A percentile compares a stretch with the other conserved stretches of the same genome.
phyloP scores from a whole-genome alignment of 768 basidiomycete species.

The Rubroboletus pulcherrimus region DNA sequence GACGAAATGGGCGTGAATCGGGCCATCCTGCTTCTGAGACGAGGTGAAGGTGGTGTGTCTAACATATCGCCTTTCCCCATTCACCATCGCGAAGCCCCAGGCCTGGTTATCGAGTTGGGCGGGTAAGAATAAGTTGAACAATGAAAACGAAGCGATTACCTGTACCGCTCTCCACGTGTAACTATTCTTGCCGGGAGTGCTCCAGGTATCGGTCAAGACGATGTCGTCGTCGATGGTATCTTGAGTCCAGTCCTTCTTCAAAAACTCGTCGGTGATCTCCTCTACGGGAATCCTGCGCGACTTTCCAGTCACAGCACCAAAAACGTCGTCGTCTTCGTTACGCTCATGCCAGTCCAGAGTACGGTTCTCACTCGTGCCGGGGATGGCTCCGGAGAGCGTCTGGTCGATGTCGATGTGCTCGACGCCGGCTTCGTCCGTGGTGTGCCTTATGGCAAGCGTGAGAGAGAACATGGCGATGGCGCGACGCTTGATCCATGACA shows the following conservation, averaged over 20 bases:
- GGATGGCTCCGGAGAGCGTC: slow-evolving; percentile 57
- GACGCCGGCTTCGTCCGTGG: slow-evolving; percentile 51
- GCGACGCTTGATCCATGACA: slow-evolving; percentile 68
- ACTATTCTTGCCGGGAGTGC: slow-evolving; percentile 59
- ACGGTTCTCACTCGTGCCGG: slow-evolving; percentile 54
- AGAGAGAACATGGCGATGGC: slow-evolving; percentile 55
- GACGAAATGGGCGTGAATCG: slow-evolving; percentile 51
- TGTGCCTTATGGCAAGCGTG: slow-evolving; percentile 61
- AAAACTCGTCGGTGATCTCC: slow-evolving; percentile 42
- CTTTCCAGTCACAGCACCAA: slow-evolving; percentile 55
- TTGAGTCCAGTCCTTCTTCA: slow-evolving; percentile 42
- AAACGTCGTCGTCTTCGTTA: slow-evolving; percentile 54
- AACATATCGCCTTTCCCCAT: slow-evolving; percentile 57
- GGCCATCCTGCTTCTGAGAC: slow-evolving; percentile 45
- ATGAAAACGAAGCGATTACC: slow-evolving; percentile 35
- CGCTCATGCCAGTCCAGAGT: slow-evolving; percentile 54
- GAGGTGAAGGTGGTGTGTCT: slow-evolving; percentile 64
- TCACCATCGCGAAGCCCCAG: slow-evolving; percentile 64
- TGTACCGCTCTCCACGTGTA: slow-evolving; percentile 61
- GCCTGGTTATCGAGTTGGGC: slow-evolving; percentile 23
- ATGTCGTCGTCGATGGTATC: slow-evolving; percentile 36
- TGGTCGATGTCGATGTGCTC: slow-evolving; percentile 71
- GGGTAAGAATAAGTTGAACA: neutral
- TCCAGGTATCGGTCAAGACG: slow-evolving; percentile 42
- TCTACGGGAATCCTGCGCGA: slow-evolving; percentile 48